Conservation (phyloP, 2,329 filamentous ascomycete genomes). For the Thelonectria olida region DNA sequence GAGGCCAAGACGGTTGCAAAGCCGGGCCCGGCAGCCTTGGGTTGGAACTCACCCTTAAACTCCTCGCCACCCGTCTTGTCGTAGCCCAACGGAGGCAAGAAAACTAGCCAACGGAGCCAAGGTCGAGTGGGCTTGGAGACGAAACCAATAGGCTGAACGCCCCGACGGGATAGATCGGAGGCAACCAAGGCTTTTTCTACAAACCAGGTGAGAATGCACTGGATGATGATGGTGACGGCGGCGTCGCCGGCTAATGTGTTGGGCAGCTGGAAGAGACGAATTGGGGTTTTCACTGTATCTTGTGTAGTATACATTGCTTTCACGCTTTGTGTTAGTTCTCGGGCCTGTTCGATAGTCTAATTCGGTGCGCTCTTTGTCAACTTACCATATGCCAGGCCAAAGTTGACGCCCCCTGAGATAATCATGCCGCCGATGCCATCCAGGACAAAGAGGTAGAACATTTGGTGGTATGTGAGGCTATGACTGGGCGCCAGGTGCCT, state of each 20-base stretch:
- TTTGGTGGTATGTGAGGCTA: constrained; percentile 53
- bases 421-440: constrained; percentile 57
- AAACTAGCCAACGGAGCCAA: constrained; percentile 52
- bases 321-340: no score
- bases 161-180: constrained; percentile 54
- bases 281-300: constrained; percentile 47
- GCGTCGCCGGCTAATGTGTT: constrained; percentile 60
- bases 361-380: background rate
- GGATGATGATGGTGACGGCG: constrained; percentile 59
- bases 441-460: constrained; percentile 59
- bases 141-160: constrained; percentile 58
- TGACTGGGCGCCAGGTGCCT: constrained; percentile 49
- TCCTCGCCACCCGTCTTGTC: no score
- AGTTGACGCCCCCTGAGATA: constrained; percentile 62
- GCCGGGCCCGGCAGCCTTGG: background rate
- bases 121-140: constrained; percentile 45
- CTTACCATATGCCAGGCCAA: constrained; percentile 60
- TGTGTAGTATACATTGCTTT: constrained; percentile 59
- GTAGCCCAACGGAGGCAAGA: constrained; percentile 9
- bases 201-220: constrained; percentile 61
- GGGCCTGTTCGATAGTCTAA: no score
- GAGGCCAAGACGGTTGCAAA: background rate
- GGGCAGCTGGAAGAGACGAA: constrained; percentile 59
- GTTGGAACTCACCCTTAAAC: no score
- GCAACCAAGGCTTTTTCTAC: constrained; percentile 58